Conservation (phyloP, 108 stramenopile genomes). For the Cyclotella cryptica region DNA sequence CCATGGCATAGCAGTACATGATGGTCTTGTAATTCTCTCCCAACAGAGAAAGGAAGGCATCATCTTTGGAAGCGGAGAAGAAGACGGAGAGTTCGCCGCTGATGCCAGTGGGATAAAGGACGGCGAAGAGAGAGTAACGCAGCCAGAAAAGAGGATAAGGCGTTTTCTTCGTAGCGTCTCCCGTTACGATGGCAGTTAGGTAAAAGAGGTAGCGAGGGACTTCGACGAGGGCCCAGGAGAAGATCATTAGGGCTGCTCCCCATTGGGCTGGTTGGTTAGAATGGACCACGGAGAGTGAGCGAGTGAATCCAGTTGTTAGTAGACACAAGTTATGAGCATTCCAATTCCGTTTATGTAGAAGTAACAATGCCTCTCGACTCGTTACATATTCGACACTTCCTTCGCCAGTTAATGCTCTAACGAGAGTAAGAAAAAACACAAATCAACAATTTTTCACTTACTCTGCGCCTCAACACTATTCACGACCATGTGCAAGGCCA, state of each 20-base stretch:
- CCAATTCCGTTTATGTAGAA: neutral
- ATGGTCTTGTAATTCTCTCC: conserved; percentile 41
- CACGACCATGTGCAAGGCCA: conserved; percentile 77
- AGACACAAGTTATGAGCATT: neutral
- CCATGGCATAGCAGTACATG: conserved; percentile 65
- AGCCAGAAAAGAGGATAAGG: conserved; percentile 96
- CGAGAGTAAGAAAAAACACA: neutral
- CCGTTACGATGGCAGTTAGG: conserved; percentile 82
- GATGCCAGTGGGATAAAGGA: conserved; percentile 97
- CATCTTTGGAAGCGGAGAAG: conserved; percentile 68
- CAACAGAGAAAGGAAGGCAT: conserved; percentile 54
- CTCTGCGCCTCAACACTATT: conserved; percentile 77
- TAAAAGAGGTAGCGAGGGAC: conserved; percentile 97
- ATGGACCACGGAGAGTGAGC: neutral
- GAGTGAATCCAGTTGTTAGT: neutral
- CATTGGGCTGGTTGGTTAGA: conserved; percentile 64
- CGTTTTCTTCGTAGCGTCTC: conserved; percentile 87
- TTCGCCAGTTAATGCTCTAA: neutral
- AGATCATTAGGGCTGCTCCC: conserved; percentile 88
- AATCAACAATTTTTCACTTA: conserved; percentile 39
- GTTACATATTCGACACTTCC: neutral
- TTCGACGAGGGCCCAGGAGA: conserved; percentile 91
- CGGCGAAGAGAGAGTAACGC: conserved; percentile 94
- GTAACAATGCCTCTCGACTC: too few relatives aligned
- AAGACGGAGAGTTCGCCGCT: conserved; percentile 90